These are phyloP conservation scores for Gloeopeniophorella convolvens DNA, from an alignment of 768 basidiomycete species.

Conservation along the genomic window DNA sequence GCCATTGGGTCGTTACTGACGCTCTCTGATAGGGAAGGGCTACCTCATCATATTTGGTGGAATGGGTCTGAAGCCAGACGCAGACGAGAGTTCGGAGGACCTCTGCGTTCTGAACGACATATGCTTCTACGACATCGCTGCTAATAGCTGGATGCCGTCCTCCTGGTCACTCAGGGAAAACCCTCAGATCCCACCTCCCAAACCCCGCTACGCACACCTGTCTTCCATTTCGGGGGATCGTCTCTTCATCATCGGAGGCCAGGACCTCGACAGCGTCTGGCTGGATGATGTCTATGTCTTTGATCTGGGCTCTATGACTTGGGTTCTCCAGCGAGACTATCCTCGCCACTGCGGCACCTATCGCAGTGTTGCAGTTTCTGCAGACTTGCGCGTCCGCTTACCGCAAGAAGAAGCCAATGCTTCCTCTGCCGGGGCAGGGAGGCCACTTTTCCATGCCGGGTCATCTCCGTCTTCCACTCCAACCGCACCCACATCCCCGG, in stretches of 20 bases:
- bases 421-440: slow-evolving; percentile 42
- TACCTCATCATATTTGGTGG: slow-evolving; percentile 92
- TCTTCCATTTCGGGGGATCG: slow-evolving; percentile 80
- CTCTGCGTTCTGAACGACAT: slow-evolving; percentile 92
- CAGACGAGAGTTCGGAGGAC: slow-evolving; percentile 59
- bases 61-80: slow-evolving; percentile 78
- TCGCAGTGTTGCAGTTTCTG: slow-evolving; percentile 84
- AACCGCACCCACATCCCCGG: slow-evolving; percentile 48
- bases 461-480: slow-evolving; percentile 28
- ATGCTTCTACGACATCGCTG: slow-evolving; percentile 75
- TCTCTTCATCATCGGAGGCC: slow-evolving; percentile 90
- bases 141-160: slow-evolving; percentile 63
- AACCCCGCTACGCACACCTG: slow-evolving; percentile 90
- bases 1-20: not conserved
- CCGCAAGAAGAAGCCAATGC: slow-evolving; percentile 53
- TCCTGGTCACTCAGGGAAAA: slow-evolving; percentile 31
- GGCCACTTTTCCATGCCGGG: slow-evolving; percentile 54
- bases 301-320: slow-evolving; percentile 64
- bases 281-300: slow-evolving; percentile 89
- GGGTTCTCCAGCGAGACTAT: slow-evolving; percentile 77
- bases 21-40: slow-evolving; percentile 60
- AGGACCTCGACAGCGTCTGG: slow-evolving; percentile 91
- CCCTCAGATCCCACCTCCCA: slow-evolving; percentile 54
- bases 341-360: slow-evolving; percentile 96
- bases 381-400: slow-evolving; percentile 57